A percentile compares a stretch with the other conserved stretches of the same genome.
Conservation (phyloP, 495 filamentous ascomycete species). For the Jackrogersella multiformis region DNA sequence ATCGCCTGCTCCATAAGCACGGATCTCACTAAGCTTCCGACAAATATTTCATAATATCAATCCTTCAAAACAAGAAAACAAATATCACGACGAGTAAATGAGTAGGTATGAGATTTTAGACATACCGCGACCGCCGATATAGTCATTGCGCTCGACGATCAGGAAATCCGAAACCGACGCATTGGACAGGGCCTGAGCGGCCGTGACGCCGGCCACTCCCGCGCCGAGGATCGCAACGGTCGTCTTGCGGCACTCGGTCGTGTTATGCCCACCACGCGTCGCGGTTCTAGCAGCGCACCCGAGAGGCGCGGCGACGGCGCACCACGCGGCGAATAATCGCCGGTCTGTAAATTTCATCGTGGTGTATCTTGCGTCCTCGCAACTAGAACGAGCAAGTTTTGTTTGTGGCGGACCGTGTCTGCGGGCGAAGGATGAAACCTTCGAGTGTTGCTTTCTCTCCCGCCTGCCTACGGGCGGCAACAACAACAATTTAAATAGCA, state of each 20-base stretch:
- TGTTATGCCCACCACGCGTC: not conserved
- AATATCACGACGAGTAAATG: too few relatives aligned
- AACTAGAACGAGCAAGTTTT: not conserved
- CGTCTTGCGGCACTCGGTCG: constrained; percentile 47
- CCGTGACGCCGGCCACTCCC: constrained; percentile 74
- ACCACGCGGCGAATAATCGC: constrained; percentile 22
- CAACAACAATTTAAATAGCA: not conserved
- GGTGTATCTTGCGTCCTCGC: not conserved
- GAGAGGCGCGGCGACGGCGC: constrained; percentile 26
- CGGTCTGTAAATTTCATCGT: constrained; percentile 30
- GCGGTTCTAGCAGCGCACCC: constrained; percentile 5
- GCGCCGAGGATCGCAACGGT: constrained; percentile 63
- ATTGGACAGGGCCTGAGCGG: constrained; percentile 73
- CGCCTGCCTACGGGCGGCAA: not conserved
- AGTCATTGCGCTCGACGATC: constrained; percentile 72
- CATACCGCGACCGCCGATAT: constrained; percentile 67
- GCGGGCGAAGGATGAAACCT: not conserved
- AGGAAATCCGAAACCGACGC: constrained; percentile 72
- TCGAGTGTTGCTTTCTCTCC: not conserved
- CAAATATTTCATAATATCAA: not conserved
- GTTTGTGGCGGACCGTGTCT: not conserved
- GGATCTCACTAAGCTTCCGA: not conserved
- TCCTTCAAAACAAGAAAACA: constrained; percentile 46
- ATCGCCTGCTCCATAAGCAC: too few relatives aligned
- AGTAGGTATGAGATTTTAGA: too few relatives aligned